Evolutionary conservation across 2,329 filamentous ascomycete genomes (phyloP).

Genomic region (Cryoendolithus antarcticus): DNA sequence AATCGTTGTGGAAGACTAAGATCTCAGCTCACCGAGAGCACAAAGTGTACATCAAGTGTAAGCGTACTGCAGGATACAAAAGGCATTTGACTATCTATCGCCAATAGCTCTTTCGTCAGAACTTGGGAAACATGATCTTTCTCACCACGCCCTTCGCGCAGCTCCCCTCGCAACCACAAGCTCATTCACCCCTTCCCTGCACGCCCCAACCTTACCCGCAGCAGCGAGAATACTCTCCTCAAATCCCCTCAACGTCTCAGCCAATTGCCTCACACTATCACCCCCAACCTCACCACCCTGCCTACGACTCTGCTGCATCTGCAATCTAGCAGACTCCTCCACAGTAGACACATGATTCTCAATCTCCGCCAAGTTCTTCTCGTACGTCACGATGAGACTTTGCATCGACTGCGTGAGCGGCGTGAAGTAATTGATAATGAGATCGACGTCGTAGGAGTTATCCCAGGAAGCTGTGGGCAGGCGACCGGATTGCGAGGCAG

Average conservation of each 20-base stretch:
- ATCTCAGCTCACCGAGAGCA: too few species aligned
- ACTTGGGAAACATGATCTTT: background rate
- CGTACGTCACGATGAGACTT: slow-evolving; percentile 28
- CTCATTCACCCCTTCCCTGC: slow-evolving; percentile 35
- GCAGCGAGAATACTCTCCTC: slow-evolving; percentile 38
- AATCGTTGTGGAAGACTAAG: too few species aligned
- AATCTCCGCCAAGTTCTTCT: slow-evolving; percentile 33
- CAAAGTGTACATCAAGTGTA: too few species aligned
- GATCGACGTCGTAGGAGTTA: slow-evolving; percentile 30
- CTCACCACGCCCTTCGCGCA: background rate
- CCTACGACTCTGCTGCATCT: slow-evolving; percentile 29
- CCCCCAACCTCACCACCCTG: slow-evolving; percentile 15
- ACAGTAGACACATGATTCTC: slow-evolving; percentile 37
- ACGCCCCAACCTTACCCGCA: slow-evolving; percentile 34
- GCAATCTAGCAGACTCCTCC: slow-evolving; percentile 31
- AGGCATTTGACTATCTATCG: too few species aligned
- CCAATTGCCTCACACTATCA: slow-evolving; percentile 31
- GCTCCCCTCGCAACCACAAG: slow-evolving; percentile 19
- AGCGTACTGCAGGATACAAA: too few species aligned
- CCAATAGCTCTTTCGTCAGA: too few species aligned
- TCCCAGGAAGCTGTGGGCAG: slow-evolving; percentile 6
- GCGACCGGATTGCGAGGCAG: slow-evolving; percentile 9
- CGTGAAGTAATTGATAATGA: slow-evolving; percentile 34
- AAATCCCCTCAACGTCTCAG: slow-evolving; percentile 35
- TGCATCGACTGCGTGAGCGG: slow-evolving; percentile 29